Evolutionary conservation across 768 basidiomycete species (phyloP), one percentile per base, ranked within the genome.

Genomic region (Pisolithus albus): DNA sequence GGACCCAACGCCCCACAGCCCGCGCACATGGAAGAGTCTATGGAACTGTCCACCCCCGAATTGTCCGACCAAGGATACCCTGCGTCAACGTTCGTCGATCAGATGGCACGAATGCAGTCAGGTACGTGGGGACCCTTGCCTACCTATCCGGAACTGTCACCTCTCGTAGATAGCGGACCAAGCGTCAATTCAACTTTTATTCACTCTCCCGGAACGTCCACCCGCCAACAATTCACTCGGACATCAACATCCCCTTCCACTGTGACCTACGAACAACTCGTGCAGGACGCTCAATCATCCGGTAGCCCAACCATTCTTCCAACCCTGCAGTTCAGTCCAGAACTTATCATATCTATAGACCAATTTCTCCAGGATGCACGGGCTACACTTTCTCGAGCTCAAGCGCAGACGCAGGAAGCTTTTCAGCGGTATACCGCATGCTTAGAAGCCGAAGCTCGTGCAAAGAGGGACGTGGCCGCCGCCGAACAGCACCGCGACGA

Each of bases 401-500:
- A 84, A 60, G 80, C 83, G 60, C 84, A 86, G 46, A 82, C 84
- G 0, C 83, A 86, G 59, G 85, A 86, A 40, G 78, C 84, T 3
- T 84, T 86, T 59, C 73, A 81, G 62, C 71, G 79, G 47, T 88
- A 88, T 59, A 86, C 80, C 10, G 74, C 79, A 10, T 85, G 81
- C 66, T 71, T 87, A 16, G 84, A 88, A 59, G 69, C 78, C 10
- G 86, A 88, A 61, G 72, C 74, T 40, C 81, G 82, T 63, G 84
- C 85, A 45, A 74, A 81, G 58, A 78, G 80, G 57, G 80, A 82
- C 53, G 81, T 87, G 10, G 65, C 65, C 6, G 70, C 79, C 50
- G 82, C 82, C 49, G 86, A 87, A 59, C 83, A 82, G 64, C 80
- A 83, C 45, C 77, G 84, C 56, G 86, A 87, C 59, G 82, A 84